These are phyloP conservation scores for Exobasidium cylindrosporum DNA, from an alignment of 1,284 basidiomycete species.

Conservation along the genomic window DNA sequence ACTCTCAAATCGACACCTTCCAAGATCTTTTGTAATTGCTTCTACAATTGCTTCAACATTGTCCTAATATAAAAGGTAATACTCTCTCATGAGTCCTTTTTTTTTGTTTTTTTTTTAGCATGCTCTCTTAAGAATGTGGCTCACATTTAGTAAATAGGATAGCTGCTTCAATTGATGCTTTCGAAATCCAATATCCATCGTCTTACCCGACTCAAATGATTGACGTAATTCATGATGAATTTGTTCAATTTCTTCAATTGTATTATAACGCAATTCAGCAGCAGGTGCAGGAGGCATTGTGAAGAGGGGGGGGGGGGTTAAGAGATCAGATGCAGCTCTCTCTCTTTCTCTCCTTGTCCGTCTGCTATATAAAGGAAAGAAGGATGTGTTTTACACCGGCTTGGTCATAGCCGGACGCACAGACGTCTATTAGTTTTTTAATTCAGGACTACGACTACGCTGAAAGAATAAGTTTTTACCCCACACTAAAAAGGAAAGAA, in stretches of 20 bases:
- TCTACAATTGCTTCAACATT: conserved; percentile 61
- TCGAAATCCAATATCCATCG: conserved; percentile 62
- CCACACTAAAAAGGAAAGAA: too few species aligned
- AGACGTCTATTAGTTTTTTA: too few species aligned
- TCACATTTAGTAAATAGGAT: conserved; percentile 63
- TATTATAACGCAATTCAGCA: conserved; percentile 7
- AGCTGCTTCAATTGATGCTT: conserved; percentile 67
- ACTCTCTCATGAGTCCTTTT: background rate
- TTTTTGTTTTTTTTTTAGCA: too few species aligned
- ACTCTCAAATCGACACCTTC: conserved; percentile 57
- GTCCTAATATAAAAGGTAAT: too few species aligned
- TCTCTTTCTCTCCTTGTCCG: too few species aligned
- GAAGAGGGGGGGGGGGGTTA: conserved; percentile 2
- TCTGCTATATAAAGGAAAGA: too few species aligned
- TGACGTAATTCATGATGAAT: conserved; percentile 56
- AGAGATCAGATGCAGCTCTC: too few species aligned
- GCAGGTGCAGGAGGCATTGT: conserved; percentile 5
- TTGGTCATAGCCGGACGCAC: too few species aligned
- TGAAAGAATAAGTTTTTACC: too few species aligned
- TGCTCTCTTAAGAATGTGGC: too few species aligned
- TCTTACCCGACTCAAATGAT: conserved; percentile 63
- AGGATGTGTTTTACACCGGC: too few species aligned
- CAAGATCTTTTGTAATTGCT: conserved; percentile 62
- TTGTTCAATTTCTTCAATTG: conserved; percentile 1
- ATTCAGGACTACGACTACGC: too few species aligned